These are phyloP conservation scores for Allium fistulosum DNA, from an alignment of 106 monocot genomes.

Conservation along the genomic window DNA sequence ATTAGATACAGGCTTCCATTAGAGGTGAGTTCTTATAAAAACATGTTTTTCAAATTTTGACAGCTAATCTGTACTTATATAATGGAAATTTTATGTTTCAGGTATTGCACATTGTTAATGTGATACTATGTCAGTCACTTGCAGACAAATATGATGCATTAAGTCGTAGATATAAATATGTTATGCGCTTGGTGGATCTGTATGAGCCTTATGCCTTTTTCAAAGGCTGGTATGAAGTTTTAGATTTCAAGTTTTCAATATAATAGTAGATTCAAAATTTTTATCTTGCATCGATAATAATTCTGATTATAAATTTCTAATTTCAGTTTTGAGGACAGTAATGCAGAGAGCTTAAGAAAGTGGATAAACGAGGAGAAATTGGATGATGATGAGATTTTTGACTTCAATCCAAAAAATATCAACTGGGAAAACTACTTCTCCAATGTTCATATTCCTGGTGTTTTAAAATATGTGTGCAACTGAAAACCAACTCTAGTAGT, in stretches of 20 bases:
- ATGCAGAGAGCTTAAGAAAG: conserved; percentile 18
- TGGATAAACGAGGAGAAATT: conserved; percentile 6
- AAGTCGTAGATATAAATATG: conserved; percentile 30
- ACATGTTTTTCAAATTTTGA: not conserved
- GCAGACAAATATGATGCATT: conserved; percentile 18
- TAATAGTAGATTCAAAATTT: not conserved
- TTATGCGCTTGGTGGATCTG: conserved; percentile 51
- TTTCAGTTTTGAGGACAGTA: conserved; percentile 51
- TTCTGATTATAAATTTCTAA: not conserved
- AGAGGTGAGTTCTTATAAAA: conserved; percentile 22
- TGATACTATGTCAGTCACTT: conserved; percentile 21
- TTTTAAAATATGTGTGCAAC: conserved; percentile 31
- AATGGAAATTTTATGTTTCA: conserved; percentile 1
- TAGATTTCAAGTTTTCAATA: not conserved
- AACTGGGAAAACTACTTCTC: conserved; percentile 48
- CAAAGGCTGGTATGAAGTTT: conserved; percentile 41
- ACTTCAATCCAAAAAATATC: conserved; percentile 39
- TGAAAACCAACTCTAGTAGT: conserved; percentile 4
- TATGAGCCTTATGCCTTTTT: conserved; percentile 64
- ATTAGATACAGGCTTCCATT: conserved; percentile 53
- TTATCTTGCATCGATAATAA: not conserved
- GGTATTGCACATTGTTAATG: conserved; percentile 35
- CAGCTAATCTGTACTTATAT: not conserved
- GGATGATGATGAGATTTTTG: conserved; percentile 4
- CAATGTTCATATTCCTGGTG: conserved; percentile 44